Evolutionary conservation across 371 early-diverging fungal genomes (phyloP).

Genomic region (Mucor piriformis): DNA sequence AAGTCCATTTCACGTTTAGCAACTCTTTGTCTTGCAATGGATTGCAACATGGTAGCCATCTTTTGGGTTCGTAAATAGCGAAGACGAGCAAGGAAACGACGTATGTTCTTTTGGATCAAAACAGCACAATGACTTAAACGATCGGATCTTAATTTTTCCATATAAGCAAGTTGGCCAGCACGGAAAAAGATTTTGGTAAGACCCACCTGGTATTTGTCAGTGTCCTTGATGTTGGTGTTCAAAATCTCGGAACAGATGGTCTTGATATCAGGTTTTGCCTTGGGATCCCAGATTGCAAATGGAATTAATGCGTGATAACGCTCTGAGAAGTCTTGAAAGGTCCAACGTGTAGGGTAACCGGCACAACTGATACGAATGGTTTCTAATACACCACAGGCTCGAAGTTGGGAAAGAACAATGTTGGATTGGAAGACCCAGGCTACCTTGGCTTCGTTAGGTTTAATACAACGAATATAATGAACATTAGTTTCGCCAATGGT

Average conservation of each 20-base stretch:
- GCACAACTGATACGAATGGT: constrained; percentile 98
- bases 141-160: constrained; percentile 90
- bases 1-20: constrained; percentile 57
- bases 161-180: constrained; percentile 91
- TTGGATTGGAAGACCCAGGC: constrained; percentile 91
- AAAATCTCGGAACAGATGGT: constrained; percentile 70
- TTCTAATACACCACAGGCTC: constrained; percentile 99
- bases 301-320: constrained; percentile 82
- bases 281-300: constrained; percentile 67
- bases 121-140: constrained; percentile 77
- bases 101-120: constrained; percentile 87
- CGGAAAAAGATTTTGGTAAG: constrained; percentile 98
- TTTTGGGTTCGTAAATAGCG: constrained; percentile 61
- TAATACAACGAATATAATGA: constrained; percentile 98
- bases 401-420: constrained; percentile 93
- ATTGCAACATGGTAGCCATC: constrained; percentile 62
- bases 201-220: constrained; percentile 95
- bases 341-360: constrained; percentile 96
- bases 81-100: constrained; percentile 72
- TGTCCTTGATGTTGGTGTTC: constrained; percentile 68
- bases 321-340: constrained; percentile 91
- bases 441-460: constrained; percentile 92
- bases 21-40: constrained; percentile 60
- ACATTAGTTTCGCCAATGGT: constrained; percentile 92
- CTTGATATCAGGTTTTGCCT: constrained; percentile 45